Percentiles rank a stretch among this genome's conserved stretches.
These are phyloP conservation scores for Hamigera avellanea DNA, from an alignment of 495 filamentous ascomycete species.

Conservation along the genomic window DNA sequence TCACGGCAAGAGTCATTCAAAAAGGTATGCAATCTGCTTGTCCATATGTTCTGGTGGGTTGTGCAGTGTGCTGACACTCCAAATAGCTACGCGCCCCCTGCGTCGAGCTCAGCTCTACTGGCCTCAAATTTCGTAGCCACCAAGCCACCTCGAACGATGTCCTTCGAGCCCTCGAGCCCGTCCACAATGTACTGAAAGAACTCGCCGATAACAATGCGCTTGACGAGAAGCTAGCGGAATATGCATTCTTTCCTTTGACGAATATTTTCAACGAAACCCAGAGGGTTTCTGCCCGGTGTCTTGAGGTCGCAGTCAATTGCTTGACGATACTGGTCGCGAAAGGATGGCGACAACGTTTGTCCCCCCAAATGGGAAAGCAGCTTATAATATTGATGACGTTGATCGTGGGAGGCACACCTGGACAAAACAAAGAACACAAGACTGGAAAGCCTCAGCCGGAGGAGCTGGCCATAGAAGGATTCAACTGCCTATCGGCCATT, in stretches of 20 bases:
- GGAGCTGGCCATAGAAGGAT: constrained; percentile 53
- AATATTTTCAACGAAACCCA: constrained; percentile 73
- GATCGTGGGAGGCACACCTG: constrained; percentile 58
- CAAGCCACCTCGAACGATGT: constrained; percentile 43
- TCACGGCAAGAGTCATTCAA: constrained; percentile 29
- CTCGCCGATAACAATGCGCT: constrained; percentile 43
- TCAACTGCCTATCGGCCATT: constrained; percentile 43
- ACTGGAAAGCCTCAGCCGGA: constrained; percentile 42
- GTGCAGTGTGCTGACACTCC: background rate
- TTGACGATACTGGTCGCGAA: constrained; percentile 57
- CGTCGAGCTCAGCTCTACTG: constrained; percentile 62
- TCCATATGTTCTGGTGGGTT: constrained; percentile 10
- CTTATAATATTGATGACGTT: constrained; percentile 77
- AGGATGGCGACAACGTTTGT: constrained; percentile 63
- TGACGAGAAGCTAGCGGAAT: constrained; percentile 80
- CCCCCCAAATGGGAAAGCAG: constrained; percentile 63
- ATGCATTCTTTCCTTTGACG: constrained; percentile 85
- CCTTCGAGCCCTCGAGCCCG: constrained; percentile 36
- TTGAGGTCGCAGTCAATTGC: constrained; percentile 67
- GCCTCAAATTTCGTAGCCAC: constrained; percentile 47
- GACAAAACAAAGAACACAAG: constrained; percentile 23
- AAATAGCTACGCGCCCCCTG: constrained; percentile 62
- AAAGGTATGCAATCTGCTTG: constrained; percentile 15
- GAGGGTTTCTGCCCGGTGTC: constrained; percentile 53
- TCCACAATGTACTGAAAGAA: constrained; percentile 40